Evolutionary conservation across 2,329 filamentous ascomycete genomes (phyloP).

Genomic region (Diaporthe ampelina): DNA sequence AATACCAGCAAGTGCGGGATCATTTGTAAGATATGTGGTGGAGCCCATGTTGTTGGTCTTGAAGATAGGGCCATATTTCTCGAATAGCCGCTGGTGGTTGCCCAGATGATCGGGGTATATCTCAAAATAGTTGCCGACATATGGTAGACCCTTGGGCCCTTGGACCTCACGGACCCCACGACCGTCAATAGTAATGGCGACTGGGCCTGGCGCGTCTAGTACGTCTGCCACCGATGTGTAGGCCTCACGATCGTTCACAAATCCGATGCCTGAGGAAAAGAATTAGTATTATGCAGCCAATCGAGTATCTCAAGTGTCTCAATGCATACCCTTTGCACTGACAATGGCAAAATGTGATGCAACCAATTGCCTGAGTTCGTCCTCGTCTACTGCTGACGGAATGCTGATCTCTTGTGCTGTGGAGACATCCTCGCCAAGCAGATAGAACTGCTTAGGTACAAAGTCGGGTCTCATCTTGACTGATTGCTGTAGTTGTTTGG

Average conservation of each 20-base stretch:
- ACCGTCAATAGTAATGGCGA: constrained; percentile 64
- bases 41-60: constrained; percentile 66
- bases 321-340: constrained; percentile 53
- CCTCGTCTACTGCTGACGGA: constrained; percentile 51
- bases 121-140: constrained; percentile 68
- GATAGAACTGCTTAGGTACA: constrained; percentile 55
- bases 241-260: constrained; percentile 50
- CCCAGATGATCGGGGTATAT: constrained; percentile 70
- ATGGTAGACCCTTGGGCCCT: constrained; percentile 61
- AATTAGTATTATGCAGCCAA: neutral
- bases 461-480: constrained; percentile 48
- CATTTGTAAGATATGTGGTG: constrained; percentile 64
- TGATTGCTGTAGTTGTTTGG: neutral
- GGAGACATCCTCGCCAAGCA: constrained; percentile 56
- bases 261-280: constrained; percentile 52
- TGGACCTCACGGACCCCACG: constrained; percentile 63
- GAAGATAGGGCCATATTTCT: constrained; percentile 65
- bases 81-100: constrained; percentile 68
- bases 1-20: constrained; percentile 60
- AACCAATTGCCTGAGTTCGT: constrained; percentile 55
- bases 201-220: constrained; percentile 48
- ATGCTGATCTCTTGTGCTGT: constrained; percentile 55
- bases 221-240: constrained; percentile 54
- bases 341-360: constrained; percentile 60
- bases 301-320: neutral